phyloP scores from a whole-genome alignment of 441 rosid species.

The Hura crepitans region DNA sequence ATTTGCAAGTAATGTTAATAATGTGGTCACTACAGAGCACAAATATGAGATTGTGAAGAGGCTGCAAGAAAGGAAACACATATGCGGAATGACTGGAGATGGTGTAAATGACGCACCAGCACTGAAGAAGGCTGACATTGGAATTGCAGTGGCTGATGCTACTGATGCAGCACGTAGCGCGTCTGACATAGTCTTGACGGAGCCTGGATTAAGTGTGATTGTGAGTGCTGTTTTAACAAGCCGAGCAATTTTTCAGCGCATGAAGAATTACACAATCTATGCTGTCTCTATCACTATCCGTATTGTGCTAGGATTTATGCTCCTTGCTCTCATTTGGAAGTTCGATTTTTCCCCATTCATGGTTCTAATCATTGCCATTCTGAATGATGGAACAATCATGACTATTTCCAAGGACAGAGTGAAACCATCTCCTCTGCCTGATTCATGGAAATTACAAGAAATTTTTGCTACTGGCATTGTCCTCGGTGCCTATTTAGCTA shows the following conservation, averaged over 20 bases:
- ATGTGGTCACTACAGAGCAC: conserved; percentile 49
- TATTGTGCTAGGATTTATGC: conserved; percentile 84
- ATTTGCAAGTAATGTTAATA: conserved; percentile 10
- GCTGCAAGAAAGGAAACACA: conserved; percentile 80
- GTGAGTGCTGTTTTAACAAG: conserved; percentile 87
- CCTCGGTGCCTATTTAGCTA: conserved; percentile 75
- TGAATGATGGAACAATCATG: conserved; percentile 95
- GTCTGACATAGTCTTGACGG: conserved; percentile 85
- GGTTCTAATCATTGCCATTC: conserved; percentile 85
- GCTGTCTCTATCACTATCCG: conserved; percentile 98
- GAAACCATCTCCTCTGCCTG: conserved; percentile 84
- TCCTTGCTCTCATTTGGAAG: conserved; percentile 84
- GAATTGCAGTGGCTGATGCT: conserved; percentile 91
- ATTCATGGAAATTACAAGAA: conserved; percentile 90
- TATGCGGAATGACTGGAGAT: conserved; percentile 96
- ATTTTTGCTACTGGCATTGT: conserved; percentile 84
- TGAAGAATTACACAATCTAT: conserved; percentile 97
- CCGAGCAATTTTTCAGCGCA: conserved; percentile 91
- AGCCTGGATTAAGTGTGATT: conserved; percentile 90
- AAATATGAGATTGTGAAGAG: conserved; percentile 87
- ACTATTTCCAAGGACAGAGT: conserved; percentile 90
- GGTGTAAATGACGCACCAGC: conserved; percentile 97
- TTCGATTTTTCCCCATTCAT: conserved; percentile 95
- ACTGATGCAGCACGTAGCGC: conserved; percentile 92
- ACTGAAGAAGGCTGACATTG: conserved; percentile 81